These are phyloP conservation scores for Dittrichia graveolens DNA, from an alignment of 129 eudicot genomes.

Conservation along the genomic window DNA sequence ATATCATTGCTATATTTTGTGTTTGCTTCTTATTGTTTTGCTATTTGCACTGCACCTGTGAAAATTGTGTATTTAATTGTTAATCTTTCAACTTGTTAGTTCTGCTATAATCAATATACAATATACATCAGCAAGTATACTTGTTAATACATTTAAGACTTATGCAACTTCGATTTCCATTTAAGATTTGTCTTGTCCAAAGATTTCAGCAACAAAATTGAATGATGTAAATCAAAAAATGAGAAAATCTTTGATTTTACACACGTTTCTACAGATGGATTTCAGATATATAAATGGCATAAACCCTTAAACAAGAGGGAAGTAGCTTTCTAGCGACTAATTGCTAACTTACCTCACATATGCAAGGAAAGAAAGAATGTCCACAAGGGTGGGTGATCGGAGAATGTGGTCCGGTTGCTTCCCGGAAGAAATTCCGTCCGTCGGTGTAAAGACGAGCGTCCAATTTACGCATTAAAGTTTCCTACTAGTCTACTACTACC, in stretches of 20 bases:
- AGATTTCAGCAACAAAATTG: slow-evolving; percentile 4
- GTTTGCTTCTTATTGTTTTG: not conserved
- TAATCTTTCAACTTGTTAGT: not conserved
- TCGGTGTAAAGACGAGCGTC: slow-evolving; percentile 28
- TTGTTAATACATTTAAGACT: slow-evolving; percentile 1
- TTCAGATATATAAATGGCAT: not conserved
- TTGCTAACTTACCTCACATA: slow-evolving; percentile 26
- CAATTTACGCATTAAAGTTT: slow-evolving; percentile 16
- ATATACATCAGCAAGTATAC: not conserved
- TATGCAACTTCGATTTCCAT: slow-evolving; percentile 4
- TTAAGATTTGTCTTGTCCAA: not conserved
- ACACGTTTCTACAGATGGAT: slow-evolving; percentile 9
- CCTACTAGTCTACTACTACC: not conserved
- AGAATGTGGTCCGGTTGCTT: slow-evolving; percentile 21
- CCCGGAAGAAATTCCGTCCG: slow-evolving; percentile 26
- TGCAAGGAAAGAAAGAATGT: not conserved
- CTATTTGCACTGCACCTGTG: not conserved
- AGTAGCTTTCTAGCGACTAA: slow-evolving; percentile 13
- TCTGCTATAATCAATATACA: not conserved
- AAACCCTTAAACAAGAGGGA: slow-evolving; percentile 8
- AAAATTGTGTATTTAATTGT: not conserved
- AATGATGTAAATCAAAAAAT: not conserved
- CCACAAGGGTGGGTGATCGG: slow-evolving; percentile 17
- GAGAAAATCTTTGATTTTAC: not conserved
- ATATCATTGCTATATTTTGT: no score